These are phyloP conservation scores for Suhomyces coccinellae DNA, from an alignment of 1,139 yeast genomes.

Conservation along the genomic window DNA sequence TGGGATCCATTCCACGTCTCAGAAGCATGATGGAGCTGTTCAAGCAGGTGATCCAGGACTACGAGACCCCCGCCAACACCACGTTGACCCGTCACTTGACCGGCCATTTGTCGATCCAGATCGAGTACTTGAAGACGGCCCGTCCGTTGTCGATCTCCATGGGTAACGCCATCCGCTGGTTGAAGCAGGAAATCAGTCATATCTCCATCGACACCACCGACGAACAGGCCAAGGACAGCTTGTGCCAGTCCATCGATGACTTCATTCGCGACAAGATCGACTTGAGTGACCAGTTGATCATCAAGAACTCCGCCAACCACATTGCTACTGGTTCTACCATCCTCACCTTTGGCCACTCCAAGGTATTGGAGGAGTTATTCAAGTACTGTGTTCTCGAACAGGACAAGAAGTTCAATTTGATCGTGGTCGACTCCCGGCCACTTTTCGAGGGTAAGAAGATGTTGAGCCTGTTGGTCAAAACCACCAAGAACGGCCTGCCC, in stretches of 20 bases:
- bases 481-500: slow-evolving; percentile 34
- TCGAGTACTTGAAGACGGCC: slow-evolving; percentile 87
- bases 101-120: slow-evolving; percentile 87
- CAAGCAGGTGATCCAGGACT: slow-evolving; percentile 75
- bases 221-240: slow-evolving; percentile 64
- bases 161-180: slow-evolving; percentile 98
- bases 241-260: slow-evolving; percentile 70
- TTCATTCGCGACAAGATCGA: slow-evolving; percentile 86
- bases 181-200: slow-evolving; percentile 87
- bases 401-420: slow-evolving; percentile 70
- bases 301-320: slow-evolving; percentile 76
- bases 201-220: slow-evolving; percentile 74
- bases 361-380: slow-evolving; percentile 76
- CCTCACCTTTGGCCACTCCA: slow-evolving; percentile 85
- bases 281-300: slow-evolving; percentile 79
- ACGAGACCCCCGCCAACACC: slow-evolving; percentile 81
- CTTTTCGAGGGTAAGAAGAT: slow-evolving; percentile 87
- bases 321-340: slow-evolving; percentile 77
- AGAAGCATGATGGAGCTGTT: slow-evolving; percentile 84
- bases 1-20: slow-evolving; percentile 88
- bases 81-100: slow-evolving; percentile 87
- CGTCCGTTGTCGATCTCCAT: slow-evolving; percentile 90
- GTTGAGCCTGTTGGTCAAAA: slow-evolving; percentile 54
- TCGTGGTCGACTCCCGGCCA: slow-evolving; percentile 94
- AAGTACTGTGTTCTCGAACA: slow-evolving; percentile 63